phyloP scores from a whole-genome alignment of 202 grass and related monocot genomes.

The Carex arenaria region DNA sequence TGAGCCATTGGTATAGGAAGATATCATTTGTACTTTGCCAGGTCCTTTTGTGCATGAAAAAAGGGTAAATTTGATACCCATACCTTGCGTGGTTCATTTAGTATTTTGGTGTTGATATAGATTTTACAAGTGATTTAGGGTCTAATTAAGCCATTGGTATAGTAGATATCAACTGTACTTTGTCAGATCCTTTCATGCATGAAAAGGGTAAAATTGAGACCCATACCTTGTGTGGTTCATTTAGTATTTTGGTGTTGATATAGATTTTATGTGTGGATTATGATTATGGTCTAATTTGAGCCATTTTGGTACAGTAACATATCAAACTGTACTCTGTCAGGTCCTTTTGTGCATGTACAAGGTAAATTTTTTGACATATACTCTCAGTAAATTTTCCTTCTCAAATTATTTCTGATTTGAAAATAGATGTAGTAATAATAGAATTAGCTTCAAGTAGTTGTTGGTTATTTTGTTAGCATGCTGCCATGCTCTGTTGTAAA shows the following conservation, averaged over 20 bases:
- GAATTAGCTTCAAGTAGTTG: too few species aligned
- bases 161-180: not conserved
- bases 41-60: not conserved
- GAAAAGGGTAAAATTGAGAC: not conserved
- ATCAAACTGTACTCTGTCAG: not conserved
- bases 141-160: not conserved
- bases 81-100: not conserved
- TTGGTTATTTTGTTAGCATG: constrained; percentile 2
- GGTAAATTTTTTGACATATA: not conserved
- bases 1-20: too few species aligned
- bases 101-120: not conserved
- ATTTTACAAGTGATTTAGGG: not conserved
- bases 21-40: not conserved
- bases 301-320: too few species aligned
- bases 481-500: not conserved
- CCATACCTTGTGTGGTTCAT: not conserved
- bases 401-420: not conserved
- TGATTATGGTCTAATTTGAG: not conserved
- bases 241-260: not conserved
- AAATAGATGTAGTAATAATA: not conserved
- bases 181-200: not conserved
- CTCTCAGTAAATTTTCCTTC: not conserved
- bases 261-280: not conserved
- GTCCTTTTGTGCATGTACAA: not conserved
- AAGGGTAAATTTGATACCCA: not conserved